phyloP scores from a whole-genome alignment of 2,329 filamentous ascomycete genomes.

The Trichoderma sp. region DNA sequence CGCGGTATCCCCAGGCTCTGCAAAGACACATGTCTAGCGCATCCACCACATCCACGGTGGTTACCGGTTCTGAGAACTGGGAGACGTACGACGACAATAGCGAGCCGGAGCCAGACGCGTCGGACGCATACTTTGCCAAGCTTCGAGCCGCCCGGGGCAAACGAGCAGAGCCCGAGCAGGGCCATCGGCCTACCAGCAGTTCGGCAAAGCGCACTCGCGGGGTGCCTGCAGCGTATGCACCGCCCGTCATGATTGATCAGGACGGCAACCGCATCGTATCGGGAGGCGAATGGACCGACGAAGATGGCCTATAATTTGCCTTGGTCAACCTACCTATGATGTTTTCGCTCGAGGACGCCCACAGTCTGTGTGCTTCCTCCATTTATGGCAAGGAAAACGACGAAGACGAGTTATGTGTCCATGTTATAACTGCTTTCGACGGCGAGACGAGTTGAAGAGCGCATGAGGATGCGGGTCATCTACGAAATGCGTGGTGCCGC shows the following conservation, averaged over 20 bases:
- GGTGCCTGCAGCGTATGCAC: slow-evolving; percentile 54
- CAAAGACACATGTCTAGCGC: slow-evolving; percentile 65
- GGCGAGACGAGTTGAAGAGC: slow-evolving; percentile 18
- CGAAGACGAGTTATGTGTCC: slow-evolving; percentile 18
- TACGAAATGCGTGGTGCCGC: slow-evolving; percentile 17
- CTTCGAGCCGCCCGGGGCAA: slow-evolving; percentile 69
- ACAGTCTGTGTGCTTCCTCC: background rate
- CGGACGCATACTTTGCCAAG: slow-evolving; percentile 79
- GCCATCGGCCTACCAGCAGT: slow-evolving; percentile 46
- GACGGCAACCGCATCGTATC: slow-evolving; percentile 65
- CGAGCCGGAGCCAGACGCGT: slow-evolving; percentile 73
- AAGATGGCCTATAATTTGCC: slow-evolving; percentile 57
- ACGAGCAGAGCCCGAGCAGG: slow-evolving; percentile 57
- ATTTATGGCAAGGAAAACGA: background rate
- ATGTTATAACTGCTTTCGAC: background rate
- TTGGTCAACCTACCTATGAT: background rate
- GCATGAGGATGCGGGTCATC: slow-evolving; percentile 29
- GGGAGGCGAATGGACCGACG: slow-evolving; percentile 68
- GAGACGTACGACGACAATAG: slow-evolving; percentile 91
- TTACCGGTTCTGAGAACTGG: slow-evolving; percentile 93
- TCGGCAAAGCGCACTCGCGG: slow-evolving; percentile 59
- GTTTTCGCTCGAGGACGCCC: background rate
- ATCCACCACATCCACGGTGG: slow-evolving; percentile 72
- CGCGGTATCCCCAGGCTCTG: slow-evolving; percentile 45
- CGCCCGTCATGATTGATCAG: slow-evolving; percentile 55